Base-by-base conservation (phyloP, 768 basidiomycete genomes). In the Antrodiella citrinella region DNA sequence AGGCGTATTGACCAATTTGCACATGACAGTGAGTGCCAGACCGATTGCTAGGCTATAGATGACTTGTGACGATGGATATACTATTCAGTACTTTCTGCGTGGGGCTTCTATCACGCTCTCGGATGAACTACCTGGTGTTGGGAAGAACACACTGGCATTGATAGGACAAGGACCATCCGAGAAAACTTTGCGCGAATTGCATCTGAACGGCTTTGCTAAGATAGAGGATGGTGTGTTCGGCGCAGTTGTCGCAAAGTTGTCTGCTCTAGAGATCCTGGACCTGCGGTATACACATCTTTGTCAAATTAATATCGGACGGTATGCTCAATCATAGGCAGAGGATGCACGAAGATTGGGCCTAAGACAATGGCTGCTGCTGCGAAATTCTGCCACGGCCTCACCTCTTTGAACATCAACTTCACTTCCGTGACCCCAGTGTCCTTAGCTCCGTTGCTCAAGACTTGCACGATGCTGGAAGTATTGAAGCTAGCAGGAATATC, bases 401-500 rank as follows among this genome's bases (percentile, higher is more conserved):
- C 59, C 11, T 61, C 66, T 0, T 57, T 83, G 44, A 85, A 86
- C 55, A 60, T 86, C 26, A 84, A 74, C 56, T 79, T 80, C 51
- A 87, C 85, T 2, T 69, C 76, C 2, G 72, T 74, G 3, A 63
- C 76, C 1, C 77, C 82, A 0, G 50, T 55, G 1, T 73, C 77
- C 13, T 59, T 86, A 5, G 66, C 69, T 1, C 65, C 70, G 7
- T 56, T 82, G 15, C 60, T 81, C 0, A 57, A 64, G 3, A 63
- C 59, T 44, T 72, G 74, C 51, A 55, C 58, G 19, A 56, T 67
- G 7, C 53, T 86, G 15, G 70, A 79, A 56, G 73, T 78, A 0
- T 60, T 86, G 39, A 86, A 86, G 58, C 62, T 82, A 3, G 81
- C 84, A 3, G 81, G 79, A 4, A 73, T 85, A 48, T 62, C 69